Evolutionary conservation across 495 filamentous ascomycete species (phyloP), one percentile per base, ranked within the genome.

Genomic region (Astrothelium subdiscretum): DNA sequence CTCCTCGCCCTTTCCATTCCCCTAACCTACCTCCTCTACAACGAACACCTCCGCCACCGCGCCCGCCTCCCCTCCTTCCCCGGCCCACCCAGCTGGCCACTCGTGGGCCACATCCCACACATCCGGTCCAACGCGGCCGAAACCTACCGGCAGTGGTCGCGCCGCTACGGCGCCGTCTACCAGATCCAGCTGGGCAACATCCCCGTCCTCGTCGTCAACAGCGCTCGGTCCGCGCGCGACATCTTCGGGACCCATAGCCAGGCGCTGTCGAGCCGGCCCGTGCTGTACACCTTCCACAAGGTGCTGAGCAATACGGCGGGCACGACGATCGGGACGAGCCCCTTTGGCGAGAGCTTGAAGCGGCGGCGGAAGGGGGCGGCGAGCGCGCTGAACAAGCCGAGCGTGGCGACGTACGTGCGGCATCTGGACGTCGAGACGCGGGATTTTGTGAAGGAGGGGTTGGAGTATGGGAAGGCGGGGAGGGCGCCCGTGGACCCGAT

Each of bases 241-340:
- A 63, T 88, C 3, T 85, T 86, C 64, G 77, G 79, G 11, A 75
- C 82, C 20, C 81, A 85, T 72, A 71, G 73, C 24, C 74, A 76
- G 57, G 82, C 83, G 0, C 62, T 85, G 59, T 82, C 78, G 65
- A 84, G 80, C 5, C 72, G 84, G 61, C 84, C 84, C 0, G 80
- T 82, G 58, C 79, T 83, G 40, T 86, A 85, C 70, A 87, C 83
- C 3, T 86, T 86, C 67, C 84, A 87, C 60, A 84, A 83, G 81
- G 79, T 86, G 8, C 77, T 85, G 3, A 83, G 81, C 18, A 83
- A 80, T 35, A 86, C 82, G 0, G 78, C 82, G 6, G 84, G 83
- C n/a, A 82, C 83, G 3, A 87, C 84, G 0, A 86, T 88, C 60
- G 85, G 84, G 12, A 83, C 84, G 0, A 83, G 81, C 0, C 84